A percentile compares a stretch with the other conserved stretches of the same genome.
phyloP scores from a whole-genome alignment of 78 protist genomes.

The Dictyostelium firmibasis region DNA sequence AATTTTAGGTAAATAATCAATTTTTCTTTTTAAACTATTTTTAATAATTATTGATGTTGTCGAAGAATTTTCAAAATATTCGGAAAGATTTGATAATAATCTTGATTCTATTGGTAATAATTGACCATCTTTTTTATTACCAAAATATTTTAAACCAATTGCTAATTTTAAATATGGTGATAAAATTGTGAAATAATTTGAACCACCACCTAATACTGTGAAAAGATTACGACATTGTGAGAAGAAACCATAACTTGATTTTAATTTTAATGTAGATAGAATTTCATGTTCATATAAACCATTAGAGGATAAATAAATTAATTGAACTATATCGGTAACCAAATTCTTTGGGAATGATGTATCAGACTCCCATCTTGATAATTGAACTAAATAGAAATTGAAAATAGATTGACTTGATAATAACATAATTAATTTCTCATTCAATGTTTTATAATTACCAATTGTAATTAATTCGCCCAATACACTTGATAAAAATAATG shows the following conservation, averaged over 20 bases:
- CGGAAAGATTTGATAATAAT: background rate
- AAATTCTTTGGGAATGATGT: constrained; percentile 11
- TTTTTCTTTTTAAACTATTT: background rate
- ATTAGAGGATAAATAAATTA: background rate
- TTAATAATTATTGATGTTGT: background rate
- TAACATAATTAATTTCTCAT: constrained; percentile 14
- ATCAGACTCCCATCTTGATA: constrained; percentile 19
- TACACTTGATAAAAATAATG: constrained; percentile 25
- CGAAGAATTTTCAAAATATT: background rate
- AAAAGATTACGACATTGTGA: background rate
- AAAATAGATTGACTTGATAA: background rate
- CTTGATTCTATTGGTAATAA: background rate
- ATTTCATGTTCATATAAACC: constrained; percentile 64
- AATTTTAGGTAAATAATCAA: background rate
- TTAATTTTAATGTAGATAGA: background rate
- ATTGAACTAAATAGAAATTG: background rate
- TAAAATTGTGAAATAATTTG: background rate
- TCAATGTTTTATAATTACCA: constrained; percentile 13
- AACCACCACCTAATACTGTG: background rate
- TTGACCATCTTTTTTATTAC: background rate
- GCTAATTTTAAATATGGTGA: constrained; percentile 11
- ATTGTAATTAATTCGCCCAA: constrained; percentile 23
- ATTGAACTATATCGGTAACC: background rate
- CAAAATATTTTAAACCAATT: background rate
- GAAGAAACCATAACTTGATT: constrained; percentile 31